These are phyloP conservation scores for Penicillium brevicompactum DNA, from an alignment of 2,329 filamentous ascomycete species.

Conservation along the genomic window DNA sequence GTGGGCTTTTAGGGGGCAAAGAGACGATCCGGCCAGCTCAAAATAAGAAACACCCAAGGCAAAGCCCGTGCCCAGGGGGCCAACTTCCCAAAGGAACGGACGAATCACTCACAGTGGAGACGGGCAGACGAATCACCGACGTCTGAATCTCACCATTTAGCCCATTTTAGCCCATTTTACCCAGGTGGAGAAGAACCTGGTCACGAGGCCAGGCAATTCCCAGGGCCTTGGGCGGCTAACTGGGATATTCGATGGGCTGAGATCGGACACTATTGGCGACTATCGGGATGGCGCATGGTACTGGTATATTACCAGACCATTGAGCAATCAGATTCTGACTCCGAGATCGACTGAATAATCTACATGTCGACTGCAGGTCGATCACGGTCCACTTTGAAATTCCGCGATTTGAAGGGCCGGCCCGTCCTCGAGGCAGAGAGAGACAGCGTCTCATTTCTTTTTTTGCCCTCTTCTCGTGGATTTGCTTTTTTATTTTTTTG, in stretches of 20 bases:
- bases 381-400: constrained; percentile 26
- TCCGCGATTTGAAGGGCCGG: constrained; percentile 25
- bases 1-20: neutral
- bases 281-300: constrained; percentile 27
- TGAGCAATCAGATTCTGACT: constrained; percentile 5
- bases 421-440: constrained; percentile 26
- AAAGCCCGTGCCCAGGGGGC: neutral
- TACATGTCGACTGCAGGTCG: constrained; percentile 22
- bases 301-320: constrained; percentile 18
- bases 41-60: neutral
- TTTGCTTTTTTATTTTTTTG: constrained; percentile 5
- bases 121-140: neutral
- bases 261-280: constrained; percentile 31
- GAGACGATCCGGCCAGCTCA: neutral
- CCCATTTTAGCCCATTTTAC: neutral
- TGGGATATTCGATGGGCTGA: constrained; percentile 25
- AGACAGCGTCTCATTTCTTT: constrained; percentile 11
- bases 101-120: neutral
- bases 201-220: constrained; percentile 21
- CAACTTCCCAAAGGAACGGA: neutral
- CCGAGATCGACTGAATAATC: constrained; percentile 18
- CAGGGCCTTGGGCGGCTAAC: constrained; percentile 28
- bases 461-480: neutral
- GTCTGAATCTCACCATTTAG: neutral
- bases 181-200: neutral